These are phyloP conservation scores for Trichoderma arundinaceum DNA, from an alignment of 2,329 filamentous ascomycete genomes.

Conservation along the genomic window DNA sequence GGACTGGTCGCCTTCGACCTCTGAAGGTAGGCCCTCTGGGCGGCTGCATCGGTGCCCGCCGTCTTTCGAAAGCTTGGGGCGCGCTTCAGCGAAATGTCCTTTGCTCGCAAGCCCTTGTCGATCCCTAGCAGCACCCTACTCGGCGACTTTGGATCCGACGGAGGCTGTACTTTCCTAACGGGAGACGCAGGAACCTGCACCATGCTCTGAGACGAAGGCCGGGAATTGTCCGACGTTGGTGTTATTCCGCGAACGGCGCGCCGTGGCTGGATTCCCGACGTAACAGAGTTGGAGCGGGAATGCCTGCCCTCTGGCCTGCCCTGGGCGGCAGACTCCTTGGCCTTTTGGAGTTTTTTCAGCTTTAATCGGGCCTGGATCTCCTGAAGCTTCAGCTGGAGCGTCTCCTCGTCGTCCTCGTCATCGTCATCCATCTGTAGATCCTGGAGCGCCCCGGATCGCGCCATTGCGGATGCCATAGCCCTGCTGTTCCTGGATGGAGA, in stretches of 20 bases:
- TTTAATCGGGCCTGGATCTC: constrained; percentile 88
- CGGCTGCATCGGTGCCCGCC: constrained; percentile 33
- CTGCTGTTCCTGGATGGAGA: constrained; percentile 56
- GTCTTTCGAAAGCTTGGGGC: constrained; percentile 57
- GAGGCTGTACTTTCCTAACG: constrained; percentile 63
- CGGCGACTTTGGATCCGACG: constrained; percentile 70
- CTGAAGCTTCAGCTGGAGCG: constrained; percentile 80
- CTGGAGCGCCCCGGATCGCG: constrained; percentile 44
- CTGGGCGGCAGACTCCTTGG: constrained; percentile 37
- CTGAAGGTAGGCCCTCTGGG: constrained; percentile 50
- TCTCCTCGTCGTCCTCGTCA: constrained; percentile 87
- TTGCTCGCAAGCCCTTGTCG: constrained; percentile 81
- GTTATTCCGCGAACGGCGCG: constrained; percentile 39
- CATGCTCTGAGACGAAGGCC: constrained; percentile 39
- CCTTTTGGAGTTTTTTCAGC: constrained; percentile 82
- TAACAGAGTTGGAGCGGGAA: constrained; percentile 35
- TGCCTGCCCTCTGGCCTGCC: constrained; percentile 36
- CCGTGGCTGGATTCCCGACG: constrained; percentile 35
- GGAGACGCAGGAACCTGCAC: constrained; percentile 79
- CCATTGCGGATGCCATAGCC: constrained; percentile 24
- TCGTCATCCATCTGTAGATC: constrained; percentile 41
- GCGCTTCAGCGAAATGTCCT: constrained; percentile 83
- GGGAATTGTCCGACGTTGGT: constrained; percentile 36
- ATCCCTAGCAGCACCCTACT: constrained; percentile 82
- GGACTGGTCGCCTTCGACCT: constrained; percentile 50